Base-by-base conservation (phyloP, 805 yeast species). In the Nakazawaea populi region DNA sequence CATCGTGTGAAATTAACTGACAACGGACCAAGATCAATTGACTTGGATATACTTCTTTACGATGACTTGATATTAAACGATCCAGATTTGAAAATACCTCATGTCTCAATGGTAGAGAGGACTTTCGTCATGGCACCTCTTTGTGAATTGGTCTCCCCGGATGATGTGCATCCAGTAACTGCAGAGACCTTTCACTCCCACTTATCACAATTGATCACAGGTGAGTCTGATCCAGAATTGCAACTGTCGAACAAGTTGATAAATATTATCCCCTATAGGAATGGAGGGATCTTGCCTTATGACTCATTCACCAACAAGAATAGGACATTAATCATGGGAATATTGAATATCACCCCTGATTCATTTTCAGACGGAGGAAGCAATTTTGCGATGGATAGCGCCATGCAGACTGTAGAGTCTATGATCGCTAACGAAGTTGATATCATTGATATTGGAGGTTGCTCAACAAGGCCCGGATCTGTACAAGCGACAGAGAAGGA, bases 11-110 rank as follows among this genome's bases (percentile, higher is more conserved):
- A 94, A 63, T 69, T 81, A 42, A 75, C 89, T 56, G 91, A 87
- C 11, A 94, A 94, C 64, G 97, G 99, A 0, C 99, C 99, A 7
- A 74, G 99, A 52, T 70, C 88, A 10, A 87, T 94, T 48, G 99
- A 94, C 62, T 73, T 94, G 46, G 99, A 94, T 66, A 88, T 94
- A 11, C 58, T 92, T 11, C 68, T 92, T 27, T 92, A 82, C 62
- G 94, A 82, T 60, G 72, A 74, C 37, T 55, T 76, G 24, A 72
- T 82, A 8, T 54, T 86, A 43, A 85, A 84, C 62, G 70, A 76
- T 0, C 70, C 75, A 0, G 75, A 80, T 37, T 75, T 94, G 58
- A 78, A 76, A 30, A 74, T 94, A 10, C 99, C 99, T 0, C 99
- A 94, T 66, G 80, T 83, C 40, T 75, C 89, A 43, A 86, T 94